Evolutionary conservation across 2,329 filamentous ascomycete species (phyloP).

Genomic region (Trichoderma sp.): DNA sequence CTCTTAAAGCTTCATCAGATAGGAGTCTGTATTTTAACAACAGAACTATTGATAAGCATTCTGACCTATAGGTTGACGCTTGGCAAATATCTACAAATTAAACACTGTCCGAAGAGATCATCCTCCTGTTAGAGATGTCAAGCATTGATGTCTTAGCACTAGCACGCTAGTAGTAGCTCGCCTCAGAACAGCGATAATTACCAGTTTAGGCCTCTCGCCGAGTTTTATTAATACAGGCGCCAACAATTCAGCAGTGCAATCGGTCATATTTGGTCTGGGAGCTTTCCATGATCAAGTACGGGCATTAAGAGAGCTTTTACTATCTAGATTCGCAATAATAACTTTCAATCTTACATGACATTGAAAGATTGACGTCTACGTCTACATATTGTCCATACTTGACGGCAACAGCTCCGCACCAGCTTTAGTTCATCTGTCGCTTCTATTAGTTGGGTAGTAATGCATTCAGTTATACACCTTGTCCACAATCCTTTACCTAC

Average conservation of each 20-base stretch:
- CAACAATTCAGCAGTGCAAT: neutral
- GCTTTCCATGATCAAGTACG: neutral
- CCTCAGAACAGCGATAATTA: conserved; percentile 2
- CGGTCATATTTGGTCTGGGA: neutral
- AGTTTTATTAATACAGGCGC: neutral
- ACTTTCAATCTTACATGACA: neutral
- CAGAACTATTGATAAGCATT: neutral
- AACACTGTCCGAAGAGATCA: neutral
- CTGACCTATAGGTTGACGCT: neutral
- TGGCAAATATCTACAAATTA: neutral
- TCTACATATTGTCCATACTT: neutral
- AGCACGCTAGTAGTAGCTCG: neutral
- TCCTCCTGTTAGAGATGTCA: neutral
- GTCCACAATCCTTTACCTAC: neutral
- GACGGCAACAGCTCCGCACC: neutral
- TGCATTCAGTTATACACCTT: too few species aligned
- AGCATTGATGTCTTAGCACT: neutral
- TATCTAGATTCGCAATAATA: neutral
- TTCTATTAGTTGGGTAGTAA: neutral
- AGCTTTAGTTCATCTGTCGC: neutral
- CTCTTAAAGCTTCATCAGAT: neutral
- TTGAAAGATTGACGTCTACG: neutral
- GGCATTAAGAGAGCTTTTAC: neutral
- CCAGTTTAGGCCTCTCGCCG: neutral
- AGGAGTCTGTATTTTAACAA: too few species aligned